These are phyloP conservation scores for Candida alai DNA, from an alignment of 805 yeast species.

Conservation along the genomic window DNA sequence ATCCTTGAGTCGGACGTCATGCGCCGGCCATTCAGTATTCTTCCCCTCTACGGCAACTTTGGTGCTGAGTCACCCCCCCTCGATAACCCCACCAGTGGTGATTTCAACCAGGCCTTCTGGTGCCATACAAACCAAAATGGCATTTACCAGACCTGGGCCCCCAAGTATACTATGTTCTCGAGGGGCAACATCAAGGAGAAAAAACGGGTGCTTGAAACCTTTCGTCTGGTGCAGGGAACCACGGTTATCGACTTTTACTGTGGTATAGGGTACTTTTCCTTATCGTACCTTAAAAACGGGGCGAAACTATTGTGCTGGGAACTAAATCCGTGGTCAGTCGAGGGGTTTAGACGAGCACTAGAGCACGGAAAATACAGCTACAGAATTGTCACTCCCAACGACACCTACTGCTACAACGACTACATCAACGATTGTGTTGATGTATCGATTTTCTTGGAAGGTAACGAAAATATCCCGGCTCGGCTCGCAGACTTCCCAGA, in stretches of 20 bases:
- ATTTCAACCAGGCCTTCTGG: slow-evolving; percentile 63
- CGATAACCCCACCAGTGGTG: slow-evolving; percentile 36
- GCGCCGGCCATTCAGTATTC: slow-evolving; percentile 62
- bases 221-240: slow-evolving; percentile 30
- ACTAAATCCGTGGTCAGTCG: slow-evolving; percentile 77
- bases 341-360: slow-evolving; percentile 63
- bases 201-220: slow-evolving; percentile 51
- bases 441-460: slow-evolving; percentile 58
- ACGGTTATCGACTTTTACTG: slow-evolving; percentile 69
- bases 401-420: slow-evolving; percentile 22
- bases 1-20: slow-evolving; percentile 51
- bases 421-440: slow-evolving; percentile 18
- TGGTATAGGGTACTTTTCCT: slow-evolving; percentile 83
- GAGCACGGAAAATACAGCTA: slow-evolving; percentile 38
- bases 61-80: slow-evolving; percentile 40
- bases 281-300: slow-evolving; percentile 51
- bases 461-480: slow-evolving; percentile 48
- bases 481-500: slow-evolving; percentile 29
- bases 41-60: slow-evolving; percentile 63
- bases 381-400: slow-evolving; percentile 24
- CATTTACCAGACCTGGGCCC: slow-evolving; percentile 79
- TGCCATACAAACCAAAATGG: slow-evolving; percentile 69
- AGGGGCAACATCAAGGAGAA: slow-evolving; percentile 85
- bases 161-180: slow-evolving; percentile 80
- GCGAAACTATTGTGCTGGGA: slow-evolving; percentile 76